Evolutionary conservation across 2,329 filamentous ascomycete genomes (phyloP).

Genomic region (Nemania serpens): DNA sequence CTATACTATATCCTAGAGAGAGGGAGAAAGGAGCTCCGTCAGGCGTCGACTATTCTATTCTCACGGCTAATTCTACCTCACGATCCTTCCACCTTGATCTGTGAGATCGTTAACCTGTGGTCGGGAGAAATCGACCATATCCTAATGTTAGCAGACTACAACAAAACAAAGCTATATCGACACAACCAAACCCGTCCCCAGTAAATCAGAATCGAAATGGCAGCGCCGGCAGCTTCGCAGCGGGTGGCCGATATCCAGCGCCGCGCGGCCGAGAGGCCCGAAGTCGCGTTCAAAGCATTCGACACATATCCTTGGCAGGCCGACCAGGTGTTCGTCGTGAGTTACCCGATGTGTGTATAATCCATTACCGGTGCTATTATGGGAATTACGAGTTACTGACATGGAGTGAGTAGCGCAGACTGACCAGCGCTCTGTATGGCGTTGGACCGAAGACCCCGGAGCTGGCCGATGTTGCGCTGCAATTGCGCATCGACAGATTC

Average conservation of each 20-base stretch:
- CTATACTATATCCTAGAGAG: no score
- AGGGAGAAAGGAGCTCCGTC: no score
- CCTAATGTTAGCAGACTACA: no score
- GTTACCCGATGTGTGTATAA: constrained; percentile 8
- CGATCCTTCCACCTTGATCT: no score
- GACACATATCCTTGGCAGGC: constrained; percentile 41
- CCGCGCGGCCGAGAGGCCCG: constrained; percentile 36
- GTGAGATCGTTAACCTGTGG: no score
- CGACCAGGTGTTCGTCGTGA: constrained; percentile 39
- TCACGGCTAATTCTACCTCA: no score
- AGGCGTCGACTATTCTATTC: no score
- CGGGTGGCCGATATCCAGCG: constrained; percentile 33
- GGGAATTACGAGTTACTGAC: background rate
- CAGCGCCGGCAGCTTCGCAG: constrained; percentile 21
- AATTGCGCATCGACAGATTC: constrained; percentile 36
- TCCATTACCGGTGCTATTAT: background rate
- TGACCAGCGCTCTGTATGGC: constrained; percentile 22
- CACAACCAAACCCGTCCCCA: no score
- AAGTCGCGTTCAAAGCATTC: constrained; percentile 38
- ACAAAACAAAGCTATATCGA: no score
- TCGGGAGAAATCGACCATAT: no score
- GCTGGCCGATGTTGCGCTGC: constrained; percentile 33
- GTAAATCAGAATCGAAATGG: constrained; percentile 21
- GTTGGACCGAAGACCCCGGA: constrained; percentile 15
- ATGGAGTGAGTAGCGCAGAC: constrained; percentile 14